Base-by-base conservation (phyloP, 148 eudicot genomes). In the Rhododendron kiyosumense region DNA sequence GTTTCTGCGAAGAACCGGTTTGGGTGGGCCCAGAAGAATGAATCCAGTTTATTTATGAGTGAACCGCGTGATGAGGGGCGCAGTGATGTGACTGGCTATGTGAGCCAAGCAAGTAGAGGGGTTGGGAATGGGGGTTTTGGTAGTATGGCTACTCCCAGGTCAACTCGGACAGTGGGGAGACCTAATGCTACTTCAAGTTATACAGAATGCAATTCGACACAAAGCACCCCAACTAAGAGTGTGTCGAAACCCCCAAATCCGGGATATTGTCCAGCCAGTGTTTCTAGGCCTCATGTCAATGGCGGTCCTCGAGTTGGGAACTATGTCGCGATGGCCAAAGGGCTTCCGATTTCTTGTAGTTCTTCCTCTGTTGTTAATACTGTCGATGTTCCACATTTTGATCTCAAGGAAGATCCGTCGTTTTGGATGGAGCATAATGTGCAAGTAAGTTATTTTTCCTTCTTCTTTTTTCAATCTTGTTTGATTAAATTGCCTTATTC, bases 401-500 rank as follows among this genome's bases (percentile, higher is more conserved):
- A 93, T 83, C 95, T 97, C 65, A 95, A 94, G 85, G 99, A 97
- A 86, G 94, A 97, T 90, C 93, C 99, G 78, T 92, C 96, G 4
- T 97, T 97, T 89, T 97, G 99, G 99, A 93, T 95, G 94, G 98
- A 97, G 88, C 99, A 95, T 89, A 95, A 93, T 91, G 96, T 97
- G 52, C 99, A 97, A 91, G 99, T 96, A 85, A 52, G 85, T 67
- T 71, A 0, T 30, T 30, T 71, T 26, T 65, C 30, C 32, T 71
- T 14, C 32, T 71, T 14, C 9, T 10, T 81, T 85, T 51, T 46
- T 28, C 65, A 48, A 77, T 28, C 67, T 41, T 5, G 1, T 51
- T 48, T 26, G 48, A 46, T 49, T 36, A 17, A 13, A 45, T n/a
- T 22, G 26, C 14, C 26, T 38, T 7, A 26, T 57, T 36, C 14